Evolutionary conservation across 106 monocot species (phyloP).

Genomic region (Cymbidium sinense): DNA sequence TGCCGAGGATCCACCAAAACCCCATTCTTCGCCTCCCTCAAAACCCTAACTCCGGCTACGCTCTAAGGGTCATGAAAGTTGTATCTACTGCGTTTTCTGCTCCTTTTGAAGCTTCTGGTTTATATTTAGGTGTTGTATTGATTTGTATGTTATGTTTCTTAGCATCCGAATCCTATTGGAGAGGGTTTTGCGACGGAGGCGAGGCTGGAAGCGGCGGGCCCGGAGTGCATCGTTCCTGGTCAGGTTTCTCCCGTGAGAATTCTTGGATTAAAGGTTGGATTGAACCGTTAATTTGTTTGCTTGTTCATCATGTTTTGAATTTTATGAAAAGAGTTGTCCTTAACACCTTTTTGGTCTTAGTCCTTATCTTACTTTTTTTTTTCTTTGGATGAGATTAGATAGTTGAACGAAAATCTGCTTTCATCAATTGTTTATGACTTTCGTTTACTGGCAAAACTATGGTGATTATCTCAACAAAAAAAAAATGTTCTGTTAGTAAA

Average conservation of each 20-base stretch:
- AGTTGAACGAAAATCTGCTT: neutral
- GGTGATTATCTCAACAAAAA: neutral
- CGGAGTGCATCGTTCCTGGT: slow-evolving; percentile 84
- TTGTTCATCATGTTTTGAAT: neutral
- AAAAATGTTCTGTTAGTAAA: too few relatives aligned
- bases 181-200: slow-evolving; percentile 80
- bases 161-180: slow-evolving; percentile 74
- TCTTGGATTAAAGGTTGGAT: slow-evolving; percentile 72
- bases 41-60: slow-evolving; percentile 47
- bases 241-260: slow-evolving; percentile 66
- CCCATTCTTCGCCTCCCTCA: slow-evolving; percentile 70
- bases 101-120: neutral
- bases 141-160: slow-evolving; percentile 3
- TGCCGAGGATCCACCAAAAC: slow-evolving; percentile 74
- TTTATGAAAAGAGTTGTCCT: neutral
- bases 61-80: slow-evolving; percentile 76
- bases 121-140: neutral
- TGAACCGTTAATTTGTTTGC: neutral
- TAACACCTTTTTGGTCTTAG: neutral
- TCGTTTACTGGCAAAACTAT: neutral
- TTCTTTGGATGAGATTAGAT: neutral
- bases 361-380: neutral
- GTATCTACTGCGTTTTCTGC: neutral
- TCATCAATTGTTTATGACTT: neutral
- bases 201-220: slow-evolving; percentile 70